Percentiles rank a stretch among this genome's conserved stretches.
Conservation (phyloP, 371 early-diverging fungal species). For the Haplosporangium sp. region DNA sequence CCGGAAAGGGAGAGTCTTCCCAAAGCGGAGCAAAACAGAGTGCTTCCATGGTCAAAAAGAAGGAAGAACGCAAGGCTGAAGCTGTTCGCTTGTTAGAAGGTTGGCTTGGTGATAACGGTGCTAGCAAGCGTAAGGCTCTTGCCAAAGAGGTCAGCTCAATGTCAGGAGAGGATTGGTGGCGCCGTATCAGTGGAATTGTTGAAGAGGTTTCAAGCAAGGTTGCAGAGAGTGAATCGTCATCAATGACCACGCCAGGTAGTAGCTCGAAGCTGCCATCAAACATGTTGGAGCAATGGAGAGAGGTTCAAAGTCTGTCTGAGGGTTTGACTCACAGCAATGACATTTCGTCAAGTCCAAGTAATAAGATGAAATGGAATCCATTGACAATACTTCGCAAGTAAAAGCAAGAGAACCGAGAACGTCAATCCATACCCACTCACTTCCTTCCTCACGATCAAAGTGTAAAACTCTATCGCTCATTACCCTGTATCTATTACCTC, state of each 20-base stretch:
- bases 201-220: conserved; percentile 11
- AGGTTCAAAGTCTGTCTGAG: conserved; percentile 32
- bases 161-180: conserved; percentile 31
- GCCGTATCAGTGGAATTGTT: conserved; percentile 42
- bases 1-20: conserved; percentile 14
- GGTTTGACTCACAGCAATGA: conserved; percentile 13
- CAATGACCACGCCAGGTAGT: neutral
- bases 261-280: conserved; percentile 20
- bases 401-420: neutral
- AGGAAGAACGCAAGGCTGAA: conserved; percentile 34
- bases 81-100: conserved; percentile 31
- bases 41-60: conserved; percentile 21
- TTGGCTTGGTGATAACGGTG: conserved; percentile 39
- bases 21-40: conserved; percentile 14
- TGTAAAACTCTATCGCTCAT: neutral
- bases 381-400: conserved; percentile 45
- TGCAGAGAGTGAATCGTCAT: neutral
- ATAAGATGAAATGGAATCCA: conserved; percentile 43
- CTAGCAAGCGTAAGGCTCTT: conserved; percentile 19
- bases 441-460: too few relatives aligned
- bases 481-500: neutral
- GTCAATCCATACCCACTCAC: neutral
- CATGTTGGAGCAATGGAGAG: conserved; percentile 32
- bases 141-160: conserved; percentile 23
- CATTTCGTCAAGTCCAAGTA: conserved; percentile 17